These are phyloP conservation scores for Phytophthora idaei DNA, from an alignment of 352 stramenopile species.

Conservation along the genomic window DNA sequence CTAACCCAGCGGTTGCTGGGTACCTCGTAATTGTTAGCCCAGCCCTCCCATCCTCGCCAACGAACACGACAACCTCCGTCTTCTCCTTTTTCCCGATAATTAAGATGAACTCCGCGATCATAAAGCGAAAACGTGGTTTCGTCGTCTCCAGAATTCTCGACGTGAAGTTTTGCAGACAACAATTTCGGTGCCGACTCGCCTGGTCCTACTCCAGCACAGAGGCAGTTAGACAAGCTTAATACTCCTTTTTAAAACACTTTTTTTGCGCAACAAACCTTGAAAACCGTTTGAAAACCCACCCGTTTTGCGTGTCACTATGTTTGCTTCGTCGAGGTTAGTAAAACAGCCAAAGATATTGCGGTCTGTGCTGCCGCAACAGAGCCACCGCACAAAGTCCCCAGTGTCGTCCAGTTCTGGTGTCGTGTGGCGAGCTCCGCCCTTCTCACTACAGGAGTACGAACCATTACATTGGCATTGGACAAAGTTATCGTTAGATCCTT, in stretches of 20 bases:
- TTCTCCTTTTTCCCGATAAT: conserved; percentile 13
- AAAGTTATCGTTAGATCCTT: not conserved
- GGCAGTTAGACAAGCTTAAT: too few relatives aligned
- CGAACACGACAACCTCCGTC: conserved; percentile 53
- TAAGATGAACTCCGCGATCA: conserved; percentile 43
- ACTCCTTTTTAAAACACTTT: too few relatives aligned
- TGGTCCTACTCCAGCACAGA: not conserved
- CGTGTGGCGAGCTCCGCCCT: conserved; percentile 31
- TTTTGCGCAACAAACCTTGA: conserved; percentile 10
- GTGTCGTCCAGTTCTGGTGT: conserved; percentile 60
- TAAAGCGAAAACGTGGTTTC: conserved; percentile 54
- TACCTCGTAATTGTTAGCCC: conserved; percentile 52
- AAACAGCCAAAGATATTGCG: conserved; percentile 57
- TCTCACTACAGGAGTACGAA: not conserved
- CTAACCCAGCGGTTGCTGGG: conserved; percentile 60
- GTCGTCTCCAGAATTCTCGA: conserved; percentile 14
- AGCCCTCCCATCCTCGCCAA: conserved; percentile 51
- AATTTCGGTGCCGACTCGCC: conserved; percentile 43
- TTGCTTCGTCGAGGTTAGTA: conserved; percentile 13
- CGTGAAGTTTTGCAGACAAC: conserved; percentile 41
- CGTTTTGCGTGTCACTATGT: not conserved
- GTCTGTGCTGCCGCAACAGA: conserved; percentile 58
- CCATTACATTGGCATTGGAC: not conserved
- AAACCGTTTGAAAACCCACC: conserved; percentile 6
- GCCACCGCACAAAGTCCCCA: conserved; percentile 66